phyloP scores from a whole-genome alignment of 495 filamentous ascomycete species.

The Elasticomyces elasticus region DNA sequence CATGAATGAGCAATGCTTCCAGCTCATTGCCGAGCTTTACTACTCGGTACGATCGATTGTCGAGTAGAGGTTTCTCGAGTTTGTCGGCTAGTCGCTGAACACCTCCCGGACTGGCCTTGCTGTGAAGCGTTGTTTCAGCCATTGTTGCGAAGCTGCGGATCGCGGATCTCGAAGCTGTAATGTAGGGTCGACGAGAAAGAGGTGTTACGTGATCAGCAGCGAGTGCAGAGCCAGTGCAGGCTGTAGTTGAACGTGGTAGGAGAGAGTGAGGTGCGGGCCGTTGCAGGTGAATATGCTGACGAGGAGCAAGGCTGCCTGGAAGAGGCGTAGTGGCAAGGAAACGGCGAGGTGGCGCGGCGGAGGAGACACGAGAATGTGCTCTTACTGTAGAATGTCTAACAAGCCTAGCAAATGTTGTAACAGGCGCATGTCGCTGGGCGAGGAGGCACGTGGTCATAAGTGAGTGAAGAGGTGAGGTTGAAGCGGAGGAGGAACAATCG shows the following conservation, averaged over 20 bases:
- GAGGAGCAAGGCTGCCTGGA: slow-evolving; percentile 13
- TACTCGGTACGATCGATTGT: slow-evolving; percentile 82
- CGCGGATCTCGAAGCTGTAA: background rate
- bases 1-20: slow-evolving; percentile 90
- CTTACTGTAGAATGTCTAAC: slow-evolving; percentile 9
- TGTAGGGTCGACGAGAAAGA: background rate
- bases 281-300: background rate
- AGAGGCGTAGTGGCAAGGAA: slow-evolving; percentile 20
- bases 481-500: background rate
- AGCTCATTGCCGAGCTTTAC: slow-evolving; percentile 76
- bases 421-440: background rate
- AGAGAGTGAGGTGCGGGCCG: background rate
- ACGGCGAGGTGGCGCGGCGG: slow-evolving; percentile 23
- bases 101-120: background rate
- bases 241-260: background rate
- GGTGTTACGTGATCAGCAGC: background rate
- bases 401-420: background rate
- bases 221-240: background rate
- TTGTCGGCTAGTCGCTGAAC: slow-evolving; percentile 62
- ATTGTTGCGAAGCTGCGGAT: slow-evolving; percentile 12
- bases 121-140: slow-evolving; percentile 6
- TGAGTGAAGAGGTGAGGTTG: background rate
- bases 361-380: slow-evolving; percentile 12
- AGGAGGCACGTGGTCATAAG: background rate
- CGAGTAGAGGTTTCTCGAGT: slow-evolving; percentile 77